Evolutionary conservation across 2,329 filamentous ascomycete species (phyloP), one percentile per base, ranked within the genome.

Genomic region (Balansia obtecta): DNA sequence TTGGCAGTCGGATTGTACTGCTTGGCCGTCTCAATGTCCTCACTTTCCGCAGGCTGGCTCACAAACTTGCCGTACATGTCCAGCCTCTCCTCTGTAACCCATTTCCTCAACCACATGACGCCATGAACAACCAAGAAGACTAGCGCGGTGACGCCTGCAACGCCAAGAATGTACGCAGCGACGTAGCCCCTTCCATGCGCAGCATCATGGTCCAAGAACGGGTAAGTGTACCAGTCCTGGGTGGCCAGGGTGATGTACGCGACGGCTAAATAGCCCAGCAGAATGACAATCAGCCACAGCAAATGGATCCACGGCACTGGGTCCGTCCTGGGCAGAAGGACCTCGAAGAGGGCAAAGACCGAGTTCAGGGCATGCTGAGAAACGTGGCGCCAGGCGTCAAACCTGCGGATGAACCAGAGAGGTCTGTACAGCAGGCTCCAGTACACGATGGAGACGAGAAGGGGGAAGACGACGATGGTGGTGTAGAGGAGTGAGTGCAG

Each of bases 281-380:
- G 74, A 7, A 93, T 65, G n/a, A 88, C 51, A 55, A 90, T 66
- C 13, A 90, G 70, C 61, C 79, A 82, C 13, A 78, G 65, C n/a
- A 88, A 64, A 60, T 89, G 82, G 20, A 85, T 66, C 68, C 78
- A 82, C 8, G 61, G 67, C 27, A 77, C 73, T 11, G 80, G 76
- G 7, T 71, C 69, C 3, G 83, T 86, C 39, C 86, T 75, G 2
- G 87, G 73, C 34, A 93, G 57, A 20, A 84, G 27, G 57, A 93
- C 75, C 68, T 94, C 87, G 59, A 88, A 77, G n/a, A 90, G 70
- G 1, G 85, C 85, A 63, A 87, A 88, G 48, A 73, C 63, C 45
- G 77, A 75, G 70, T 94, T 94, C 49, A 94, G 68, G 18, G 71
- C 83, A 66, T 95, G 88, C 65, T 86, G 76, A 40, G 83, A 86